These are phyloP conservation scores for Cytospora mali DNA, from an alignment of 2,329 filamentous ascomycete genomes.

Conservation along the genomic window DNA sequence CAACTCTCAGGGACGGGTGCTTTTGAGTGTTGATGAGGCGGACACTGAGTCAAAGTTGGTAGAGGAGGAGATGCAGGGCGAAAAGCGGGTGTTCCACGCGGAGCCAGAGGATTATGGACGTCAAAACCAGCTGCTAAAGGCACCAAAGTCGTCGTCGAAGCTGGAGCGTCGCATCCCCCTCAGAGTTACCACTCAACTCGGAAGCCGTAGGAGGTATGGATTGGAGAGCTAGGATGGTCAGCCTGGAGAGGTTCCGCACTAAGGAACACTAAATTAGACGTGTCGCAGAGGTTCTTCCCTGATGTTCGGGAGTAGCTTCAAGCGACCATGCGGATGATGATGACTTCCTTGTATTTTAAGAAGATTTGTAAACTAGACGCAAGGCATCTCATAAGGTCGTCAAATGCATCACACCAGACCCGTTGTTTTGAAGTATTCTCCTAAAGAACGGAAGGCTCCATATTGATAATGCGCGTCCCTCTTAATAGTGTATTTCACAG, in stretches of 20 bases:
- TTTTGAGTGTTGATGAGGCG: slow-evolving; percentile 47
- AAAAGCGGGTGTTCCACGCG: slow-evolving; percentile 39
- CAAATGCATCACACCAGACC: not conserved
- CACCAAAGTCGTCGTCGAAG: not conserved
- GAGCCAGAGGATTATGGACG: slow-evolving; percentile 33
- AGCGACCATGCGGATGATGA: slow-evolving; percentile 24
- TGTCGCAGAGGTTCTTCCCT: not conserved
- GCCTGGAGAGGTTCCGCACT: not conserved
- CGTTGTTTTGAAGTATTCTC: not conserved
- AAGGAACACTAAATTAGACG: not conserved
- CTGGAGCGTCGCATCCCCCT: not conserved
- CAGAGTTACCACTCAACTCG: not conserved
- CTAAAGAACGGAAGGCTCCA: not conserved
- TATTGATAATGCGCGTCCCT: no score
- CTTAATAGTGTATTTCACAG: no score
- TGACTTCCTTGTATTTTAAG: slow-evolving; percentile 5
- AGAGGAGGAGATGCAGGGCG: slow-evolving; percentile 48
- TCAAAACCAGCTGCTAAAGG: slow-evolving; percentile 33
- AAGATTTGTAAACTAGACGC: slow-evolving; percentile 4
- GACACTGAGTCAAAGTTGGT: slow-evolving; percentile 44
- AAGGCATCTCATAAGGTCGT: not conserved
- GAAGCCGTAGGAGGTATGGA: slow-evolving; percentile 2
- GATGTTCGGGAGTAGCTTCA: not conserved
- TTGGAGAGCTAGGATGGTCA: not conserved
- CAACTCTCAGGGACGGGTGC: slow-evolving; percentile 54